Conservation (phyloP, 2,329 filamentous ascomycete species). For the Sclerotinia trifoliorum region DNA sequence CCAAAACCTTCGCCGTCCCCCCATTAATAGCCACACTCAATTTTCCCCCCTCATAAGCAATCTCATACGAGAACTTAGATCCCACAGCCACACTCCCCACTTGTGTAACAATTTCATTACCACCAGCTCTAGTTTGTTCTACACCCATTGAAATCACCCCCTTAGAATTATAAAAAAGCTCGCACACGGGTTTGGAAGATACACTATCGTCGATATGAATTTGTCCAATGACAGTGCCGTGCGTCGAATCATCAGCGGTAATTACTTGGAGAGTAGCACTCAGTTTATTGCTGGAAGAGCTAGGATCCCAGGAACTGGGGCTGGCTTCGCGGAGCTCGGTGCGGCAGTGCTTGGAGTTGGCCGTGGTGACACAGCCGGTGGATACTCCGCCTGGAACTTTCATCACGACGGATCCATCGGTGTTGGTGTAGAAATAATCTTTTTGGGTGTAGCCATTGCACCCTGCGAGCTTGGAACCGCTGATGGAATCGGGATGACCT, state of each 20-base stretch:
- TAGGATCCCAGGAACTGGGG: constrained; percentile 41
- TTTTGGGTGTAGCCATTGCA: constrained; percentile 42
- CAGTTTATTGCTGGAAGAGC: constrained; percentile 40
- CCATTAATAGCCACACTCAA: constrained; percentile 41
- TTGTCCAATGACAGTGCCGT: constrained; percentile 44
- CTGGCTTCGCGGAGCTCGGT: constrained; percentile 44
- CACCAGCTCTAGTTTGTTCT: constrained; percentile 40
- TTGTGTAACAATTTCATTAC: constrained; percentile 38
- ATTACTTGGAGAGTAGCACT: constrained; percentile 38
- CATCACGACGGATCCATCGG: constrained; percentile 42
- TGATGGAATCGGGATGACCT: constrained; percentile 38
- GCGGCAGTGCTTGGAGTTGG: constrained; percentile 45
- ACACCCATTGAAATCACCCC: constrained; percentile 44
- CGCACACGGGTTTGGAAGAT: constrained; percentile 44
- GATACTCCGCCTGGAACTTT: constrained; percentile 42
- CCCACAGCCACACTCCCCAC: constrained; percentile 41
- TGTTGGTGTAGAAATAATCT: constrained; percentile 42
- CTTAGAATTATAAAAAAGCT: constrained; percentile 43
- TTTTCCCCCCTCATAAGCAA: constrained; percentile 41
- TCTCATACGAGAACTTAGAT: constrained; percentile 42
- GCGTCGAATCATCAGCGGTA: constrained; percentile 39
- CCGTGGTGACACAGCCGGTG: constrained; percentile 43
- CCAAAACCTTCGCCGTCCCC: constrained; percentile 31
- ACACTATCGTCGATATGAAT: constrained; percentile 43
- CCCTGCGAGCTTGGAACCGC: constrained; percentile 39